Base-by-base conservation (phyloP, 257 asterid genomes). In the Solanum neorickii region DNA sequence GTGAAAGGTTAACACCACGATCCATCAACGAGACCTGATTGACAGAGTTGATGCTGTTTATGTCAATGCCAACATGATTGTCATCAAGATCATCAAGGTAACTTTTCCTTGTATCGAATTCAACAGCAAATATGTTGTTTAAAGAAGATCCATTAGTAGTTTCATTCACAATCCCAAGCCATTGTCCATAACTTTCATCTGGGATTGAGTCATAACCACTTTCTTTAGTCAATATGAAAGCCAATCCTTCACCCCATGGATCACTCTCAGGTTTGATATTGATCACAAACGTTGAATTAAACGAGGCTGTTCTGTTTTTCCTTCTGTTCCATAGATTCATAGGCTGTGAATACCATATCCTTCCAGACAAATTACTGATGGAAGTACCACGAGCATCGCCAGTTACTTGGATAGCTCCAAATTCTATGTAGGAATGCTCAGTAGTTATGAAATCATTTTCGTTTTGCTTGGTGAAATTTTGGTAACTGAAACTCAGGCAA, bases 1-100 rank as follows among this genome's bases (percentile, higher is more conserved):
- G 62, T 46, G 89, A 87, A 82, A 87, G 83, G 29, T 87, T 87
- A 21, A 87, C 72, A 68, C 80, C 80, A 1, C 14, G 42, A 29
- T 74, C 86, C 4, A 1, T 75, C 68, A 87, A 62, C 9, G 89
- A 33, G 23, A 35, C 86, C 66, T 78, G 89, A 1, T 78, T 12
- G 47, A 87, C 49, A 35, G 87, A 83, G 6, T 39, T 47, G 39
- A 83, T 25, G 47, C 89, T 84, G 84, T 87, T 87, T 47, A 83
- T 84, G 68, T 87, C 83, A n/a, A 87, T 42, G 37, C 87, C 89
- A 72, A 87, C 85, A 83, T 87, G 89, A 56, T 87, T 87, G 12
- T 73, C 47, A 73, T 87, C 87, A 35, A 87, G 60, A 87, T 87
- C 89, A 25, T 83, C 87, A 15, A 16, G n/a, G 77, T 68, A 59